phyloP scores from a whole-genome alignment of 163 green algal species.

The Scenedesmus sp. region DNA sequence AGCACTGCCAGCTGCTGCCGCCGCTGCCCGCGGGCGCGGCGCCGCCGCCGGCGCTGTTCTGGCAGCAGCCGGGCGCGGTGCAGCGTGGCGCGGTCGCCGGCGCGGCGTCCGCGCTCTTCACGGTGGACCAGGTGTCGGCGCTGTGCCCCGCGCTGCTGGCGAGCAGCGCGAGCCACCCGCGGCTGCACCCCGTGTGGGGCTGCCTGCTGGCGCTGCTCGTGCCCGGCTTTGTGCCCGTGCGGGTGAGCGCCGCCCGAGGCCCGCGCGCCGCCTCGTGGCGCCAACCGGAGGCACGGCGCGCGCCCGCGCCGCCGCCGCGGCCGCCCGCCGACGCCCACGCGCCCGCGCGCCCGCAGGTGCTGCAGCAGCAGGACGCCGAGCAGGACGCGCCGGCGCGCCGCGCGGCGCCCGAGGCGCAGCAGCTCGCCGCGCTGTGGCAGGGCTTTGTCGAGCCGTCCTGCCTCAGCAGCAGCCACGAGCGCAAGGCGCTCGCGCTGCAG shows the following conservation, averaged over 20 bases:
- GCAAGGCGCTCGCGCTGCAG: constrained; percentile 27
- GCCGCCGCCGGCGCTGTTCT: constrained; percentile 53
- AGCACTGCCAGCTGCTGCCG: constrained; percentile 65
- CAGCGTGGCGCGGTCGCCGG: constrained; percentile 2
- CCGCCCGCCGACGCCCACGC: too few relatives aligned
- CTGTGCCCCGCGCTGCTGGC: constrained; percentile 60
- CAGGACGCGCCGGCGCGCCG: constrained; percentile 14
- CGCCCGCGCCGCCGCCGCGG: too few relatives aligned
- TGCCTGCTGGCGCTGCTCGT: constrained; percentile 80
- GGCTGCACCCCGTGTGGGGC: constrained; percentile 78
- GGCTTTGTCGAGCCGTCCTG: constrained; percentile 13
- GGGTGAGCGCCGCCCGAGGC: too few relatives aligned
- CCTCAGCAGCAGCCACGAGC: constrained; percentile 46
- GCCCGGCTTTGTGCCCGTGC: constrained; percentile 64
- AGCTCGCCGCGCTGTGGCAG: constrained; percentile 32
- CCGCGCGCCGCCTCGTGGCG: too few relatives aligned
- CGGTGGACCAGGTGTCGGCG: constrained; percentile 51
- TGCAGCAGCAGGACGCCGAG: constrained; percentile 12
- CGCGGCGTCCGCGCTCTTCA: constrained; percentile 62
- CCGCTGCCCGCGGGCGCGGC: not conserved
- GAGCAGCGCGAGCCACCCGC: constrained; percentile 62
- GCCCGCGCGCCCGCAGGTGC: constrained; percentile 6
- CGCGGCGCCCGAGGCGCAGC: constrained; percentile 10
- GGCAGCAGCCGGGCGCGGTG: not conserved
- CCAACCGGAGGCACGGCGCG: too few relatives aligned